Conservation (phyloP, 2,329 filamentous ascomycete species). For the Arthroderma uncinatum region DNA sequence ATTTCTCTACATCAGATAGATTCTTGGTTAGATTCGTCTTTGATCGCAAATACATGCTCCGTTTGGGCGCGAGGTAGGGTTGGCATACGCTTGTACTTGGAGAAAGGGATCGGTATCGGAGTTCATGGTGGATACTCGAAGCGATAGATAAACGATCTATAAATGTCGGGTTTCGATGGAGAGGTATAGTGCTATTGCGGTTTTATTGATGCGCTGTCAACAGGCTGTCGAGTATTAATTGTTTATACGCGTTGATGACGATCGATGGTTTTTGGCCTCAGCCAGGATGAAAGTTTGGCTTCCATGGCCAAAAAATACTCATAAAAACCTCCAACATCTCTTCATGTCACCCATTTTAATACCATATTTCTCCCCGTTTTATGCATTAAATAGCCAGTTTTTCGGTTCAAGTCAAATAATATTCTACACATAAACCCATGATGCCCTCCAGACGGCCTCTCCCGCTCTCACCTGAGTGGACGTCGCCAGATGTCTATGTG, state of each 20-base stretch:
- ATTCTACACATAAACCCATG: not conserved
- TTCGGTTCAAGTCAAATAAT: not conserved
- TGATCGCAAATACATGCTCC: not conserved
- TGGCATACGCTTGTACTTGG: slow-evolving; percentile 37
- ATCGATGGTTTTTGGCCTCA: not conserved
- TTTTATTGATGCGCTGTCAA: not conserved
- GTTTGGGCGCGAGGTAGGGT: not conserved
- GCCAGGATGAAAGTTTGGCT: not conserved
- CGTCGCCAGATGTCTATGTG: slow-evolving; percentile 63
- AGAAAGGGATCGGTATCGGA: slow-evolving; percentile 35
- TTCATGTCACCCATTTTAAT: not conserved
- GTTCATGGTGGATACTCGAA: slow-evolving; percentile 21
- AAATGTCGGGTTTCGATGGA: too few relatives aligned
- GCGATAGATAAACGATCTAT: not conserved
- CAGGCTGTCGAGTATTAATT: too few relatives aligned
- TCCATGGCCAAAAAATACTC: not conserved
- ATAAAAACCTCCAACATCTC: not conserved
- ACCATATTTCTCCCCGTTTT: not conserved
- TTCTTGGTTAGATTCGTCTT: slow-evolving; percentile 9
- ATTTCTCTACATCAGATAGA: slow-evolving; percentile 58
- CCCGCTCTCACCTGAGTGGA: slow-evolving; percentile 60
- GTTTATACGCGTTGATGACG: not conserved
- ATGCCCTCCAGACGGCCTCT: slow-evolving; percentile 46
- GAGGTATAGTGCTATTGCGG: too few relatives aligned
- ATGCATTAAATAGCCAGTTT: not conserved